Evolutionary conservation across 306 rosid genomes (phyloP).

Genomic region (Leucaena leucocephala): DNA sequence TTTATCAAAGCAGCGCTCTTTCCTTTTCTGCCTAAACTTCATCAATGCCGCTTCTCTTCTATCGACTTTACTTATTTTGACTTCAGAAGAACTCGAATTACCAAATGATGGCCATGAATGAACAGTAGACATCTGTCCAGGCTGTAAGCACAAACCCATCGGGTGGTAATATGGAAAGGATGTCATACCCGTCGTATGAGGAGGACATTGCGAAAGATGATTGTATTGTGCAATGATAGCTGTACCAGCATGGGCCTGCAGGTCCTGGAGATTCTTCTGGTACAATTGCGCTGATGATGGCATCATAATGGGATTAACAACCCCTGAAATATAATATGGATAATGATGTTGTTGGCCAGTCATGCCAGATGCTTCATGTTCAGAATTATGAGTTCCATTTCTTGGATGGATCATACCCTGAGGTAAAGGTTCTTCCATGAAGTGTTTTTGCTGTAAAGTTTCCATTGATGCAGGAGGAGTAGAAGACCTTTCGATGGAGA

Average conservation of each 20-base stretch:
- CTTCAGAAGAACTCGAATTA: slow-evolving; percentile 62
- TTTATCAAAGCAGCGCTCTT: slow-evolving; percentile 95
- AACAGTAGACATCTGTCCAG: slow-evolving; percentile 70
- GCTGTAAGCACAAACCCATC: slow-evolving; percentile 63
- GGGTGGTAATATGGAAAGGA: slow-evolving; percentile 83
- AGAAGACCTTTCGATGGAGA: slow-evolving; percentile 81
- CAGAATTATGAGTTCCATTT: slow-evolving; percentile 52
- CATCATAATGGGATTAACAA: slow-evolving; percentile 71
- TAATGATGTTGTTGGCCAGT: slow-evolving; percentile 64
- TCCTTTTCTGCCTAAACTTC: slow-evolving; percentile 94
- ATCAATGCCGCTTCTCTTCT: slow-evolving; percentile 97
- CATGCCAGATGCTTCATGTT: slow-evolving; percentile 52
- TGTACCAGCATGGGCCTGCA: slow-evolving; percentile 61
- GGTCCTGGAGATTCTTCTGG: slow-evolving; percentile 73
- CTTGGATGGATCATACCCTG: slow-evolving; percentile 51
- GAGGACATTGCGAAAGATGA: slow-evolving; percentile 74
- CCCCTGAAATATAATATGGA: slow-evolving; percentile 76
- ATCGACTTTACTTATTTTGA: slow-evolving; percentile 64
- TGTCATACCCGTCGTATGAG: slow-evolving; percentile 72
- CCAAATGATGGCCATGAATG: slow-evolving; percentile 78
- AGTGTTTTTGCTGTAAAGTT: slow-evolving; percentile 52
- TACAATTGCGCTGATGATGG: slow-evolving; percentile 66
- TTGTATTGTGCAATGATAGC: slow-evolving; percentile 69
- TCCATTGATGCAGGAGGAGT: slow-evolving; percentile 76
- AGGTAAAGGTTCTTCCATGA: slow-evolving; percentile 51